Percentiles rank a stretch among this genome's conserved stretches.
Evolutionary conservation across 2,329 filamentous ascomycete genomes (phyloP).

Genomic region (Fusarium tanahbumbuense): DNA sequence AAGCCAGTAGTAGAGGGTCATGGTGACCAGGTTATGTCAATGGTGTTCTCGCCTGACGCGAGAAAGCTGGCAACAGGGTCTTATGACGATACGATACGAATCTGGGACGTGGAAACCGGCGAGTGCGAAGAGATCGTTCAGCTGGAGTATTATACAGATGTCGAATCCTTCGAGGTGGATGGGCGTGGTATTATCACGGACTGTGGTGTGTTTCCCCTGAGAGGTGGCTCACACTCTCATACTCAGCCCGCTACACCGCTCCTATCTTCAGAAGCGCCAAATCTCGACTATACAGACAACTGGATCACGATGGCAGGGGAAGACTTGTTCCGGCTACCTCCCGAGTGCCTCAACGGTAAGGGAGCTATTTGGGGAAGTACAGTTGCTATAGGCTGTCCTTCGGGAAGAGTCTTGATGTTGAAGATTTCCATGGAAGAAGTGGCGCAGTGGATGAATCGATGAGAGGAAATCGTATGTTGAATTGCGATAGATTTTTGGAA

Average conservation of each 20-base stretch:
- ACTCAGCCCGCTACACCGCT: no score
- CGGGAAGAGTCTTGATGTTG: not conserved
- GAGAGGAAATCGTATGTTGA: no score
- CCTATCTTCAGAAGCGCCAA: not conserved
- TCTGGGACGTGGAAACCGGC: no score
- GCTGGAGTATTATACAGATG: accelerated
- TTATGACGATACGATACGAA: no score
- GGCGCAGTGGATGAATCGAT: no score
- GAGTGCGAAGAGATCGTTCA: no score
- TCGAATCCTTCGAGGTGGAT: no score
- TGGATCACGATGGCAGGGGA: not conserved
- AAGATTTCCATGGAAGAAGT: not conserved
- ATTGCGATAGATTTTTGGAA: no score
- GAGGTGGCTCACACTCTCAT: not conserved
- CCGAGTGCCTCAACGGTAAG: not conserved
- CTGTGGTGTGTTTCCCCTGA: not conserved
- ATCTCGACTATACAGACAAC: accelerated
- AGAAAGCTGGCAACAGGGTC: no score
- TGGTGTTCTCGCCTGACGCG: no score
- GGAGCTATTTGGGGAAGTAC: not conserved
- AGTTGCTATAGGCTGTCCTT: not conserved
- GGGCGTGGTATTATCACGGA: not conserved
- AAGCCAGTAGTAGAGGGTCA: no score
- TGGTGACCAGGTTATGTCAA: no score
- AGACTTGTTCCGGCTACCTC: not conserved